Evolutionary conservation across 2,329 filamentous ascomycete genomes (phyloP).

Genomic region (Domatiomyces globalis): DNA sequence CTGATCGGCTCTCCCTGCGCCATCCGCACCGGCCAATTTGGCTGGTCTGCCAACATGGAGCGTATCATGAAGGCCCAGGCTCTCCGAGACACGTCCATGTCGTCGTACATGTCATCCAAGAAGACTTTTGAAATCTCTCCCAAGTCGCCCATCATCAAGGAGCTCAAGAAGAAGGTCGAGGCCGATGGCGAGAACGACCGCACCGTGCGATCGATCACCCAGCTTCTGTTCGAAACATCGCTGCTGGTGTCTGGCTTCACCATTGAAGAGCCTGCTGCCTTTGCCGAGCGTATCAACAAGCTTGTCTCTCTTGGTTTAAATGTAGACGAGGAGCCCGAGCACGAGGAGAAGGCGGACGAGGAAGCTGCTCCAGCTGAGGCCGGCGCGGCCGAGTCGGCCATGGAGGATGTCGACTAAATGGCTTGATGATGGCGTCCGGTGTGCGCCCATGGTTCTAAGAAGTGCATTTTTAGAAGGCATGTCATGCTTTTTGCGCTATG

Average conservation of each 20-base stretch:
- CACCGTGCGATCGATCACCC: constrained; percentile 97
- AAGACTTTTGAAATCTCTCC: constrained; percentile 99
- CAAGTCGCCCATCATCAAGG: constrained; percentile 92
- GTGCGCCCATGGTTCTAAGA: neutral
- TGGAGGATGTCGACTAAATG: constrained; percentile 97
- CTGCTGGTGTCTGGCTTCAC: constrained; percentile 98
- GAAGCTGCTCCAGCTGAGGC: constrained; percentile 44
- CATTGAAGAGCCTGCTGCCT: constrained; percentile 95
- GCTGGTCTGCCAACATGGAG: constrained; percentile 99
- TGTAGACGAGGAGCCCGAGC: constrained; percentile 85
- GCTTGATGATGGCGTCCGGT: neutral
- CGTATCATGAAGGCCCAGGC: constrained; percentile 99
- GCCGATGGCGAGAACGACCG: constrained; percentile 94
- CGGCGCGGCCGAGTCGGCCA: constrained; percentile 73
- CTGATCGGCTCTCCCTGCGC: constrained; percentile 86
- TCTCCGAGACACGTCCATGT: constrained; percentile 98
- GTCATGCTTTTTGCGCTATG: neutral
- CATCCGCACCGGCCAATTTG: constrained; percentile 98
- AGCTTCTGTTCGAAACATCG: constrained; percentile 97
- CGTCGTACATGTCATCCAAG: constrained; percentile 99
- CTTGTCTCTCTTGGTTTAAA: constrained; percentile 95
- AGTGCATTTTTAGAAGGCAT: neutral
- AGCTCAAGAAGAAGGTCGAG: constrained; percentile 99
- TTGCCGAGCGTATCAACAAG: constrained; percentile 99
- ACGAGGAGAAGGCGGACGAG: constrained; percentile 43